Evolutionary conservation across 1,284 basidiomycete genomes (phyloP).

Genomic region (Cystobasidium pallidum): DNA sequence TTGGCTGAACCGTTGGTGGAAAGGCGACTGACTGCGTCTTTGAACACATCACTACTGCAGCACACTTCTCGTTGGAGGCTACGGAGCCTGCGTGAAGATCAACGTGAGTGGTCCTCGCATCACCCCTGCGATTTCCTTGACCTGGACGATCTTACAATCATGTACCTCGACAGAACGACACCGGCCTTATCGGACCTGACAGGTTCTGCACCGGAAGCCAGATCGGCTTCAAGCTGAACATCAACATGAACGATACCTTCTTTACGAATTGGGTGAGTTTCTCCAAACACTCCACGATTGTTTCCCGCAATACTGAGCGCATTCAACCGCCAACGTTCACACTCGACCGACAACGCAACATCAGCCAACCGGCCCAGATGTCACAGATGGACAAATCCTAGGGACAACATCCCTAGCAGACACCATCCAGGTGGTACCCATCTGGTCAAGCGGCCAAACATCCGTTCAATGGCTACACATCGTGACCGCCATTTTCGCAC

Average conservation of each 20-base stretch:
- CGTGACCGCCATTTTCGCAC: constrained; percentile 28
- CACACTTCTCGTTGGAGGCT: constrained; percentile 30
- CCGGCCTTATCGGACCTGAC: constrained; percentile 24
- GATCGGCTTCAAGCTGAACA: constrained; percentile 21
- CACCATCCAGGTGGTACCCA: constrained; percentile 7
- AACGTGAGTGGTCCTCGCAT: constrained; percentile 4
- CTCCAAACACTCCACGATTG: too few species aligned
- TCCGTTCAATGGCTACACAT: constrained; percentile 23
- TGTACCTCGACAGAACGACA: constrained; percentile 22
- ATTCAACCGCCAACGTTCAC: too few species aligned
- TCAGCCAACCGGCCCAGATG: constrained; percentile 4
- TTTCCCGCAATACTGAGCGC: too few species aligned
- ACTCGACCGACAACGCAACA: not conserved
- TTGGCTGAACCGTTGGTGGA: not conserved
- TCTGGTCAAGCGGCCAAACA: constrained; percentile 23
- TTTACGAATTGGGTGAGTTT: constrained; percentile 34
- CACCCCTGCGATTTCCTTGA: too few species aligned
- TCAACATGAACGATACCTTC: constrained; percentile 40
- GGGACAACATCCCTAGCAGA: constrained; percentile 27
- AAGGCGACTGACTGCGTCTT: not conserved
- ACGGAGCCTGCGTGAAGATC: constrained; percentile 37
- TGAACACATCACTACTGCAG: not conserved
- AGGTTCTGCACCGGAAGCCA: constrained; percentile 19
- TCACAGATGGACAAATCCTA: constrained; percentile 21
- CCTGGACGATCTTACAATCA: constrained; percentile 4